Evolutionary conservation across 2,329 filamentous ascomycete genomes (phyloP).

Genomic region (Emericellopsis cladophorae): DNA sequence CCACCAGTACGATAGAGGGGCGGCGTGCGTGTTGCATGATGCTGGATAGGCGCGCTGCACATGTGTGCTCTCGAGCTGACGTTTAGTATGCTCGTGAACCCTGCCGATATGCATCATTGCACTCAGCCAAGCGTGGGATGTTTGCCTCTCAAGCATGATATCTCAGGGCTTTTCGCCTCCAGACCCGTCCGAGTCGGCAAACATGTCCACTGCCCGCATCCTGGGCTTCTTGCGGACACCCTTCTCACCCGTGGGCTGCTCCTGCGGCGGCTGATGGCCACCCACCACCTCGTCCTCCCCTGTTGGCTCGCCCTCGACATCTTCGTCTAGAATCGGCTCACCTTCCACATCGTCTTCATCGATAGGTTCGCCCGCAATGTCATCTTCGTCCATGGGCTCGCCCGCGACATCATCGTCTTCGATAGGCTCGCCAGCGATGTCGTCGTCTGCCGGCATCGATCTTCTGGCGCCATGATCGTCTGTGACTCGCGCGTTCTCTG

Average conservation of each 20-base stretch:
- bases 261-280: slow-evolving; percentile 6
- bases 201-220: slow-evolving; percentile 76
- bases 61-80: no score
- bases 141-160: no score
- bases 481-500: not conserved
- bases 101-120: no score
- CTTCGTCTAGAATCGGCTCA: slow-evolving; percentile 29
- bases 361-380: slow-evolving; percentile 22
- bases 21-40: no score
- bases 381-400: slow-evolving; percentile 28
- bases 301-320: slow-evolving; percentile 34
- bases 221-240: slow-evolving; percentile 28
- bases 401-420: slow-evolving; percentile 36
- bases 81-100: no score
- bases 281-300: slow-evolving; percentile 26
- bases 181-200: slow-evolving; percentile 58
- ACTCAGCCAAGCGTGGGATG: no score
- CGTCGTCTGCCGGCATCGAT: slow-evolving; percentile 16
- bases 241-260: slow-evolving; percentile 7
- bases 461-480: no score
- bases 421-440: slow-evolving; percentile 23
- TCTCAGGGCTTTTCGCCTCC: not conserved
- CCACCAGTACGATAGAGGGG: no score
- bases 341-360: slow-evolving; percentile 31
- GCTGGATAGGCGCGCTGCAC: no score